Percentiles rank a stretch among this genome's conserved stretches.
phyloP scores from a whole-genome alignment of 1,284 basidiomycete species.

The Schizopora paradoxa region DNA sequence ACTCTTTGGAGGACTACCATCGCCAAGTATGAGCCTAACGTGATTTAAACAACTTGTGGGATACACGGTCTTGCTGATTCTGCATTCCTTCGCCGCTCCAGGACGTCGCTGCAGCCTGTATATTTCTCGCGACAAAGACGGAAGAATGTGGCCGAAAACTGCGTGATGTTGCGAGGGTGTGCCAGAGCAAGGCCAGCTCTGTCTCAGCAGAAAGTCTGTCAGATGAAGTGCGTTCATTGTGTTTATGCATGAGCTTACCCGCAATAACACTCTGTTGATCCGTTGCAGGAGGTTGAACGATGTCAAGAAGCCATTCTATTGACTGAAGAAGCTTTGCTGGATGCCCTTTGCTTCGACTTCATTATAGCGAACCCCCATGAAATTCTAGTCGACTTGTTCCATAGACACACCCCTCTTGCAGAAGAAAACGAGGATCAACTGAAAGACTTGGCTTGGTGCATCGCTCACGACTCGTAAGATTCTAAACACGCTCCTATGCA shows the following conservation, averaged over 20 bases:
- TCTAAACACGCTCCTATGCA: slow-evolving; percentile 2
- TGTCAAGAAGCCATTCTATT: slow-evolving; percentile 71
- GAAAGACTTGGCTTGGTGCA: slow-evolving; percentile 74
- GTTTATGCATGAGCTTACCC: slow-evolving; percentile 1
- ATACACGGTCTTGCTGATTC: not conserved
- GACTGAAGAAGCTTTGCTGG: slow-evolving; percentile 80
- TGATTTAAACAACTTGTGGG: slow-evolving; percentile 8
- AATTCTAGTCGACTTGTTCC: slow-evolving; percentile 63
- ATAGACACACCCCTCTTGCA: slow-evolving; percentile 31
- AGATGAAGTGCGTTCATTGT: slow-evolving; percentile 21
- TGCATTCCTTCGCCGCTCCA: slow-evolving; percentile 27
- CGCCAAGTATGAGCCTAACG: slow-evolving; percentile 50
- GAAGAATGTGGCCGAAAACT: slow-evolving; percentile 86
- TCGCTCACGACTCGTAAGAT: slow-evolving; percentile 79
- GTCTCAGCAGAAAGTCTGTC: slow-evolving; percentile 41
- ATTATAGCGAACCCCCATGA: slow-evolving; percentile 79
- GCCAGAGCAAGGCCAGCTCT: slow-evolving; percentile 60
- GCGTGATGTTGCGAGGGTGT: slow-evolving; percentile 76
- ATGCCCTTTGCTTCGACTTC: slow-evolving; percentile 90
- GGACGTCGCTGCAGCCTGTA: slow-evolving; percentile 85
- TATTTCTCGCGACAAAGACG: slow-evolving; percentile 89
- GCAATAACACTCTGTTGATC: too few relatives aligned
- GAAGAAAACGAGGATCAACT: slow-evolving; percentile 41
- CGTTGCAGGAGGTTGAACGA: slow-evolving; percentile 60
- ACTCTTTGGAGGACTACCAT: slow-evolving; percentile 79